Evolutionary conservation across 2,329 filamentous ascomycete species (phyloP), one percentile per base, ranked within the genome.

Genomic region (Endoconidiophora polonica): DNA sequence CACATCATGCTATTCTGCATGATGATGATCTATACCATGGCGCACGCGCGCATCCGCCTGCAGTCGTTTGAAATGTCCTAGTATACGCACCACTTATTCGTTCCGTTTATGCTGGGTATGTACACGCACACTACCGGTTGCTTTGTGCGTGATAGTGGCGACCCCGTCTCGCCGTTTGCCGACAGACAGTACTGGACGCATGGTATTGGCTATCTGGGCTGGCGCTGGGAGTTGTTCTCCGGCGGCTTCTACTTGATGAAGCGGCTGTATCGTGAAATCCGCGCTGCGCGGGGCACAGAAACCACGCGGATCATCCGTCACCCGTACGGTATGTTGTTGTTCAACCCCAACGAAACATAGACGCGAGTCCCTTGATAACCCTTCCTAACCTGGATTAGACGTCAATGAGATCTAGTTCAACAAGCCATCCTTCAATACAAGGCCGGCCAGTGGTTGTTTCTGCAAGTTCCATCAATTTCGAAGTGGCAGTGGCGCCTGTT

Each of bases 1-100:
- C 91, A 98, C 65, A 76, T 95, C 55, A 98, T 98, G 91, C 76
- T 96, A 23, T 72, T 98, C n/a, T 96, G 88, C 73, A 98, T 98
- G 91, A 69, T 98, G 55, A 68, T 98, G 55, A 98, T 98, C 74
- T 98, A 94, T 68, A 98, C 91, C 1, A 95, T 88, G 0, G 83
- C 91, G 2, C 91, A 98, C 62, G 76, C 83, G 59, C 83, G 86
- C 57, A 96, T 98, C 56, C 83, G 91, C 49, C 90, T 96, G 63
- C 91, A 98, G 63, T 94, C 86, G 0, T 98, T 88, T 61, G 91
- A 98, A 68, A 93, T 90, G 0, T 98, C 98, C 64, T 98, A 91
- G 91, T 98, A 98, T 67, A 94, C 87, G 0, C 91, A 98, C 66
- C 91, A 98, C 60, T 76, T 98, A n/a, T 96, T 96, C 60, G 83